These are phyloP conservation scores for Acer negundo DNA, from an alignment of 345 rosid genomes.

Conservation along the genomic window DNA sequence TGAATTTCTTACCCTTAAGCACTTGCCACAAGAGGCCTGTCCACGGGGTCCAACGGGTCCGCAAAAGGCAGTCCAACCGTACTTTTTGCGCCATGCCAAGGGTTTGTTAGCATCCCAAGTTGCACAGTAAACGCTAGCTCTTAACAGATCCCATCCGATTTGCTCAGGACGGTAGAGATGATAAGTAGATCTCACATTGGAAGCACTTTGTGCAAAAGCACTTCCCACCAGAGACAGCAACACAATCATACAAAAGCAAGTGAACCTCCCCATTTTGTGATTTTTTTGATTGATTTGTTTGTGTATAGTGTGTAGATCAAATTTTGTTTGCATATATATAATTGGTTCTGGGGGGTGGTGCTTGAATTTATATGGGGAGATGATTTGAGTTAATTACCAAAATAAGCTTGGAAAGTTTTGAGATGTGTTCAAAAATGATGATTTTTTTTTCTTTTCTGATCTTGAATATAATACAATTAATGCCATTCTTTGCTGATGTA, in stretches of 20 bases:
- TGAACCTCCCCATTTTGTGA: slow-evolving; percentile 3
- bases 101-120: slow-evolving; percentile 69
- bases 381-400: not conserved
- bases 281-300: not conserved
- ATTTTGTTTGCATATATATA: no score
- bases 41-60: slow-evolving; percentile 63
- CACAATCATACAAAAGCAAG: slow-evolving; percentile 1
- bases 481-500: no score
- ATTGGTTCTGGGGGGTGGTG: not conserved
- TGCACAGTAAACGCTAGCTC: slow-evolving; percentile 58
- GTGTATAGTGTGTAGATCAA: no score
- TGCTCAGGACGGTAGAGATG: slow-evolving; percentile 48
- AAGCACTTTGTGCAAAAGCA: slow-evolving; percentile 35
- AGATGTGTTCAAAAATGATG: no score
- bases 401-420: not conserved
- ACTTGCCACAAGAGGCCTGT: slow-evolving; percentile 57
- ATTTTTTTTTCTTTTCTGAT: no score
- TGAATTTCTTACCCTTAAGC: slow-evolving; percentile 41
- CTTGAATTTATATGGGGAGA: not conserved
- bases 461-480: no score
- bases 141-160: slow-evolving; percentile 47
- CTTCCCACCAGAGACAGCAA: not conserved
- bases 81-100: slow-evolving; percentile 52
- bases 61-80: slow-evolving; percentile 75
- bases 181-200: slow-evolving; percentile 63